A percentile compares a stretch with the other conserved stretches of the same genome.
Evolutionary conservation across 495 filamentous ascomycete species (phyloP).

Genomic region (Aspergillus biplanus): DNA sequence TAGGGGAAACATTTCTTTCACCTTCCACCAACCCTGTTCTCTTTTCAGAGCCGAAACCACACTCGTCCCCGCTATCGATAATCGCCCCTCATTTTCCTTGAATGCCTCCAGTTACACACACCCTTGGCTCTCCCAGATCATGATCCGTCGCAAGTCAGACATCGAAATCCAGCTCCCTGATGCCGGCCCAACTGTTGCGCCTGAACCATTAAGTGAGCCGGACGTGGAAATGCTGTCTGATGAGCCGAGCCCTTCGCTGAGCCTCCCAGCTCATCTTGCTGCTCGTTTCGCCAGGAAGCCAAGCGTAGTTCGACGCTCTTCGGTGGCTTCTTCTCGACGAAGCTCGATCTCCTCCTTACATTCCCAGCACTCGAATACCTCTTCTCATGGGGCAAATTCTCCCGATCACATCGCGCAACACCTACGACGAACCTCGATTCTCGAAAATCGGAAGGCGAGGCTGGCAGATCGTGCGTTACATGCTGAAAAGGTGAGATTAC

Average conservation of each 20-base stretch:
- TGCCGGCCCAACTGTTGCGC: constrained; percentile 37
- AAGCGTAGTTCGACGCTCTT: constrained; percentile 74
- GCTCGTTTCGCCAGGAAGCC: constrained; percentile 80
- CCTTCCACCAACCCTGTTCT: constrained; percentile 10
- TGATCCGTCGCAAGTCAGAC: constrained; percentile 54
- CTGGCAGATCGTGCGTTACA: constrained; percentile 92
- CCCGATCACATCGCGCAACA: constrained; percentile 87
- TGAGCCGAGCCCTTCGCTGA: constrained; percentile 47
- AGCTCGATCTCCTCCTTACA: constrained; percentile 88
- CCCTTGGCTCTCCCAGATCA: constrained; percentile 27
- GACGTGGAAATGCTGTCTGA: constrained; percentile 55
- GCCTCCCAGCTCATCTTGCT: constrained; percentile 81
- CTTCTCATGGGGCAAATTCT: constrained; percentile 66
- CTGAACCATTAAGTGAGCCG: constrained; percentile 32
- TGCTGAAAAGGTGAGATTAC: constrained; percentile 93
- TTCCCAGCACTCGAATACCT: constrained; percentile 69
- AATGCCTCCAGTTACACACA: not conserved
- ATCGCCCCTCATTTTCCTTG: constrained; percentile 15
- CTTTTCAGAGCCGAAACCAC: constrained; percentile 21
- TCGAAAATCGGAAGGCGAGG: constrained; percentile 90
- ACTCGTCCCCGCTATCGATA: constrained; percentile 26
- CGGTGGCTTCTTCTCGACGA: constrained; percentile 82
- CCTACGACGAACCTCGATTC: constrained; percentile 85
- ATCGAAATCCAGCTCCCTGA: constrained; percentile 52
- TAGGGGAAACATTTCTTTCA: not conserved